These are phyloP conservation scores for Colletotrichum paranaense DNA, from an alignment of 2,329 filamentous ascomycete species.

Conservation along the genomic window DNA sequence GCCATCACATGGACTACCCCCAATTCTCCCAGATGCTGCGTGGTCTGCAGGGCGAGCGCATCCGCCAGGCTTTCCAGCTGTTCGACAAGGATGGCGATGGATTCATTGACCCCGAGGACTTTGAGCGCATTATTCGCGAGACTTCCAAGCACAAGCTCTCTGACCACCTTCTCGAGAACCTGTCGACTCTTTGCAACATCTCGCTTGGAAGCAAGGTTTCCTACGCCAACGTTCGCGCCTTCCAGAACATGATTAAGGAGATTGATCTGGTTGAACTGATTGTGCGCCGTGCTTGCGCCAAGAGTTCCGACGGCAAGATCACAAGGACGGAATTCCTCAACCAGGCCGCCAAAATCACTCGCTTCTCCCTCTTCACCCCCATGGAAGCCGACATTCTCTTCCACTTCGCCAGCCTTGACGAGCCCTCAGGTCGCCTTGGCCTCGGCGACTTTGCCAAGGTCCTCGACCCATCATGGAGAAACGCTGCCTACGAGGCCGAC, in stretches of 20 bases:
- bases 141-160: slow-evolving; percentile 96
- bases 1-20: slow-evolving; percentile 92
- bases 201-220: slow-evolving; percentile 92
- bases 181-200: slow-evolving; percentile 95
- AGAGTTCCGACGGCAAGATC: slow-evolving; percentile 91
- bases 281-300: slow-evolving; percentile 84
- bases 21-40: slow-evolving; percentile 99
- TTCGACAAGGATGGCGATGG: slow-evolving; percentile 94
- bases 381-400: slow-evolving; percentile 99
- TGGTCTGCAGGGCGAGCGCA: slow-evolving; percentile 93
- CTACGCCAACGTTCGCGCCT: slow-evolving; percentile 96
- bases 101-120: slow-evolving; percentile 95
- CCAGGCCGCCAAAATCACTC: slow-evolving; percentile 89
- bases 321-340: slow-evolving; percentile 94
- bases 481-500: slow-evolving; percentile 63
- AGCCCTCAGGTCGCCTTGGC: slow-evolving; percentile 85
- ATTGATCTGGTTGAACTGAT: slow-evolving; percentile 98
- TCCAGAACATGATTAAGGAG: slow-evolving; percentile 97
- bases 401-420: slow-evolving; percentile 94
- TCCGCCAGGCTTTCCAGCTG: slow-evolving; percentile 92
- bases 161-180: slow-evolving; percentile 91
- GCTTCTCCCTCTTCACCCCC: slow-evolving; percentile 95
- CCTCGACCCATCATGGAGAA: slow-evolving; percentile 91
- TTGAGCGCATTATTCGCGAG: slow-evolving; percentile 95
- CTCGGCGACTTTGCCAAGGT: slow-evolving; percentile 93